Base-by-base conservation (phyloP, 2,329 filamentous ascomycete genomes). In the Cytospora schulzeri region DNA sequence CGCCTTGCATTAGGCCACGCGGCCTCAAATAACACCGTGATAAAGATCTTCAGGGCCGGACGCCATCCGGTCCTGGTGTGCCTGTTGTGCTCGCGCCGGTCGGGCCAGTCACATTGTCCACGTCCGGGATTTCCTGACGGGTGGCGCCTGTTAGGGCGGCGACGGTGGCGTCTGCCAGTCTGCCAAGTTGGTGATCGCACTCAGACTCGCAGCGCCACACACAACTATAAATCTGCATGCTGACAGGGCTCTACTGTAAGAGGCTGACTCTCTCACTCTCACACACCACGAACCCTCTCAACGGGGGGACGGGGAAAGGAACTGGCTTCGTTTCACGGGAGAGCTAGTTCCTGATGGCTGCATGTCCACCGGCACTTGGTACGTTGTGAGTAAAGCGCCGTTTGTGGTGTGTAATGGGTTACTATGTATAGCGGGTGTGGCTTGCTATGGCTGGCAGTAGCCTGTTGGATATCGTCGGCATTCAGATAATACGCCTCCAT, bases 211-310 rank as follows among this genome's bases (percentile, higher is more conserved):
- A 19, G 4, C 38, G 17, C 15, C 38, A 41, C 38, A n/a, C 38
- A 41, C 35, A 41, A n/a, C n/a, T n/a, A n/a, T n/a, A n/a, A n/a
- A n/a, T n/a, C n/a, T n/a, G n/a, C n/a, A n/a, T n/a, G n/a, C n/a
- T n/a, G n/a, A n/a, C n/a, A n/a, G n/a, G n/a, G n/a, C n/a, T n/a
- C n/a, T n/a, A n/a, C n/a, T n/a, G n/a, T n/a, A n/a, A n/a, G n/a
- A n/a, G n/a, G n/a, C n/a, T n/a, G n/a, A n/a, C n/a, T n/a, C n/a
- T n/a, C n/a, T n/a, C n/a, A n/a, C n/a, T n/a, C n/a, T n/a, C n/a
- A n/a, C n/a, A n/a, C n/a, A n/a, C n/a, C n/a, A n/a, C 5, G 17
- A 4, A 11, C 2, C 2, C 3, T 73, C 41, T 69, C 72, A 22
- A 22, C 41, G 41, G 41, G 41, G 17, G 19, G 41, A 11, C 19